A percentile compares a stretch with the other conserved stretches of the same genome.
These are phyloP conservation scores for Daldinia bambusicola DNA, from an alignment of 495 filamentous ascomycete genomes.

Conservation along the genomic window DNA sequence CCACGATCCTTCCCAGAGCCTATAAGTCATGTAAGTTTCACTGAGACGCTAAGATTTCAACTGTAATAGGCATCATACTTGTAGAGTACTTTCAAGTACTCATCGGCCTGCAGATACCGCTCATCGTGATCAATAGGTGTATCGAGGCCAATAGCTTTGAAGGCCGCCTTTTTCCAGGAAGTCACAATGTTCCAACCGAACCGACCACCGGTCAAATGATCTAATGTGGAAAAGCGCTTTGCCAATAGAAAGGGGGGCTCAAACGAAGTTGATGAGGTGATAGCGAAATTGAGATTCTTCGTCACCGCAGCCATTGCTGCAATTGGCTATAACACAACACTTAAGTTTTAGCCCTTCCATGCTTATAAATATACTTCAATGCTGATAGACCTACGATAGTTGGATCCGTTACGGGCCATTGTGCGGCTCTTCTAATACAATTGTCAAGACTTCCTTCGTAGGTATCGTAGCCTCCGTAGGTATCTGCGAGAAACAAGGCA, in stretches of 20 bases:
- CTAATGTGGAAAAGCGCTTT: constrained; percentile 69
- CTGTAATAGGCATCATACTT: constrained; percentile 50
- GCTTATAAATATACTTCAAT: background rate
- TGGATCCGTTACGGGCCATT: constrained; percentile 66
- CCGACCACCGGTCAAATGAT: constrained; percentile 68
- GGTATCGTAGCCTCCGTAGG: constrained; percentile 66
- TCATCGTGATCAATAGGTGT: constrained; percentile 69
- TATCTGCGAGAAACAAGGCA: constrained; percentile 70
- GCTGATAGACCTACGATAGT: constrained; percentile 57
- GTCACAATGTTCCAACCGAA: constrained; percentile 76
- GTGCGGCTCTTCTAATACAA: constrained; percentile 58
- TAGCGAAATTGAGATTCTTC: constrained; percentile 63
- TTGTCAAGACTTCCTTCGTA: constrained; percentile 66
- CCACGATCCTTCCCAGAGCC: constrained; percentile 73
- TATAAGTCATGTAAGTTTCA: constrained; percentile 22
- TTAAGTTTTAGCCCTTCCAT: background rate
- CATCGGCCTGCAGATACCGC: constrained; percentile 69
- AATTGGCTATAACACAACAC: constrained; percentile 46
- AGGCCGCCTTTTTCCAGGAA: constrained; percentile 67
- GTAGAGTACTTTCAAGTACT: constrained; percentile 68
- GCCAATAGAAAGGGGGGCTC: constrained; percentile 68
- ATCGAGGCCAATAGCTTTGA: constrained; percentile 67
- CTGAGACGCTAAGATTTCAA: background rate
- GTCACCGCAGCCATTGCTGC: constrained; percentile 67
- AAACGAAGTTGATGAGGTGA: constrained; percentile 68